Conservation (phyloP, 441 rosid genomes). For the Mallotus japonicus region DNA sequence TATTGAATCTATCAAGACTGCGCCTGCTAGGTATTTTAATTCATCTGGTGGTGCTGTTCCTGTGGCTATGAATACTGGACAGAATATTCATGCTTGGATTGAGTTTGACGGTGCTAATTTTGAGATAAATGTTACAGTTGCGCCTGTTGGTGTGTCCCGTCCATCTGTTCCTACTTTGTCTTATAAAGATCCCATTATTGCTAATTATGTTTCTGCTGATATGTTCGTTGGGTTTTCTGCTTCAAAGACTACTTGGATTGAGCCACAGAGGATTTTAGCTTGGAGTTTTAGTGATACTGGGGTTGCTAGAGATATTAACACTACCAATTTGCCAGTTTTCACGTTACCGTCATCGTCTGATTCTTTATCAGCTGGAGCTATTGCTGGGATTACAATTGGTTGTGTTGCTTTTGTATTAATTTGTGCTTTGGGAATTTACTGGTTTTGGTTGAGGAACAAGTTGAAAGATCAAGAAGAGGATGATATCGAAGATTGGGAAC, state of each 20-base stretch:
- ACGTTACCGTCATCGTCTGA: constrained; percentile 49
- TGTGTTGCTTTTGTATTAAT: constrained; percentile 46
- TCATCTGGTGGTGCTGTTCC: constrained; percentile 52
- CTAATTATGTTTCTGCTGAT: constrained; percentile 62
- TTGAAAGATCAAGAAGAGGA: constrained; percentile 29
- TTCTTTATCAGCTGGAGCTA: constrained; percentile 41
- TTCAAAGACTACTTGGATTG: constrained; percentile 75
- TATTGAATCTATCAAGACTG: constrained; percentile 34
- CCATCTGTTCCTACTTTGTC: constrained; percentile 58
- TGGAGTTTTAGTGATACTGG: constrained; percentile 80
- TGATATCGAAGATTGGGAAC: constrained; percentile 60
- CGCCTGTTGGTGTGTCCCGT: constrained; percentile 55
- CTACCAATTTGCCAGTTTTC: constrained; percentile 56
- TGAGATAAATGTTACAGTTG: constrained; percentile 66
- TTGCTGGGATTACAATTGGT: constrained; percentile 64
- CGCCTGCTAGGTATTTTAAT: constrained; percentile 54
- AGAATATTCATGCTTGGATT: constrained; percentile 77
- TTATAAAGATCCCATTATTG: constrained; percentile 51
- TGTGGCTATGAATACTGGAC: constrained; percentile 60
- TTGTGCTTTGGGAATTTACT: constrained; percentile 45
- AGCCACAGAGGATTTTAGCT: constrained; percentile 59
- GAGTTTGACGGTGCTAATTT: constrained; percentile 61
- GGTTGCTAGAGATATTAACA: constrained; percentile 52
- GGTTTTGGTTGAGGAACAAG: constrained; percentile 46
- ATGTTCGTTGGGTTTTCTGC: constrained; percentile 79